Conservation (phyloP, 1,284 basidiomycete genomes). For the Phellopilus nigrolimitatus region DNA sequence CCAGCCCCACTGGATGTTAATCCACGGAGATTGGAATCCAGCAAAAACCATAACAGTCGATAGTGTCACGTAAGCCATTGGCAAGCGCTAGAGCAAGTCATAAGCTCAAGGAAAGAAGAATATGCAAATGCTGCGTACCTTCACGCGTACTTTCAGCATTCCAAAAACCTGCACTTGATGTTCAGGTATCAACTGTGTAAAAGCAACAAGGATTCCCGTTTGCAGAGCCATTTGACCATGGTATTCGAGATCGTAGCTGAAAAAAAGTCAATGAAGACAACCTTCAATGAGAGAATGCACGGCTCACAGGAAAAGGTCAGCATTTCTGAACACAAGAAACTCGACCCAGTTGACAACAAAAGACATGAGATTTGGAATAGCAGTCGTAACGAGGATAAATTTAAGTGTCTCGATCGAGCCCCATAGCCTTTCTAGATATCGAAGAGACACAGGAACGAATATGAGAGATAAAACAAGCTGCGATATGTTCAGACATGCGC, state of each 20-base stretch:
- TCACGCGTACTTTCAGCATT: conserved; percentile 81
- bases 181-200: conserved; percentile 96
- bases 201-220: conserved; percentile 87
- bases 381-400: conserved; percentile 78
- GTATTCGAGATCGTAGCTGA: conserved; percentile 82
- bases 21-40: conserved; percentile 90
- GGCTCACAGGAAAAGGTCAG: conserved; percentile 72
- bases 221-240: conserved; percentile 94
- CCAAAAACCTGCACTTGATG: conserved; percentile 94
- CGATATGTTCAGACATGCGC: conserved; percentile 15
- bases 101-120: neutral
- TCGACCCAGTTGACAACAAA: conserved; percentile 82
- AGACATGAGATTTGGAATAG: conserved; percentile 84
- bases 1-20: conserved; percentile 98
- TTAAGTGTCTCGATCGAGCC: conserved; percentile 82
- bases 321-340: conserved; percentile 59
- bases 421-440: conserved; percentile 94
- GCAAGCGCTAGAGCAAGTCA: conserved; percentile 57
- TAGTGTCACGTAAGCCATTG: conserved; percentile 90
- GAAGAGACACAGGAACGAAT: conserved; percentile 76
- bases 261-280: conserved; percentile 18
- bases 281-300: neutral
- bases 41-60: conserved; percentile 87
- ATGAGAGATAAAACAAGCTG: conserved; percentile 78
- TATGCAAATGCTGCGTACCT: conserved; percentile 47